These are phyloP conservation scores for Eucalyptus microcorys DNA, from an alignment of 345 rosid genomes.

Conservation along the genomic window DNA sequence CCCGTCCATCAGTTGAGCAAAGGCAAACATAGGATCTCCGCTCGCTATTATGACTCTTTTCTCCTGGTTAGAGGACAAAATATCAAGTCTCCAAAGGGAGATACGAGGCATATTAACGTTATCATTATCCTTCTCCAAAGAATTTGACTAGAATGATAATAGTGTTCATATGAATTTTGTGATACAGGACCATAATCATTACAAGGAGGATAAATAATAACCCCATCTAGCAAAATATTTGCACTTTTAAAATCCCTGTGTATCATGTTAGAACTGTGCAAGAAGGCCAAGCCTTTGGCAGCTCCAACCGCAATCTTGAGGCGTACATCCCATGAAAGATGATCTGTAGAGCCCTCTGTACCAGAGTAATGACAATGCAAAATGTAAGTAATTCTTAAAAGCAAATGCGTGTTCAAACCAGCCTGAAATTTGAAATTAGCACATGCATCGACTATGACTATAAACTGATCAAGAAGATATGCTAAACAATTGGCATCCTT, in stretches of 20 bases:
- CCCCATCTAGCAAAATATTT: not conserved
- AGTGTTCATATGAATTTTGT: not conserved
- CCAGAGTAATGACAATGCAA: not conserved
- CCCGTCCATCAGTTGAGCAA: not conserved
- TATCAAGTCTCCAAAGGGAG: not conserved
- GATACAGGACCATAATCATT: not conserved
- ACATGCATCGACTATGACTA: not conserved
- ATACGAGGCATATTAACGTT: not conserved
- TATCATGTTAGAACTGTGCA: not conserved
- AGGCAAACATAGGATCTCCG: not conserved
- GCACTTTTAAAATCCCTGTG: not conserved
- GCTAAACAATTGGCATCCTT: not conserved
- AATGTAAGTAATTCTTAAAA: not conserved
- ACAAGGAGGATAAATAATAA: not conserved
- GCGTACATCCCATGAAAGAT: not conserved
- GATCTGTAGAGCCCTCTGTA: not conserved
- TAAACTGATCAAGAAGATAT: not conserved
- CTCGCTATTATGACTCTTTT: not conserved
- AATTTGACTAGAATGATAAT: not conserved
- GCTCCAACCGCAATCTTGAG: not conserved
- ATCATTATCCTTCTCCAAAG: not conserved
- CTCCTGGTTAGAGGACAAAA: not conserved
- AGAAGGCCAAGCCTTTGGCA: not conserved
- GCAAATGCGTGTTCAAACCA: not conserved
- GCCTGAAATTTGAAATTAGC: not conserved